Conservation (phyloP, 1,139 yeast species). For the Candida anutae region DNA sequence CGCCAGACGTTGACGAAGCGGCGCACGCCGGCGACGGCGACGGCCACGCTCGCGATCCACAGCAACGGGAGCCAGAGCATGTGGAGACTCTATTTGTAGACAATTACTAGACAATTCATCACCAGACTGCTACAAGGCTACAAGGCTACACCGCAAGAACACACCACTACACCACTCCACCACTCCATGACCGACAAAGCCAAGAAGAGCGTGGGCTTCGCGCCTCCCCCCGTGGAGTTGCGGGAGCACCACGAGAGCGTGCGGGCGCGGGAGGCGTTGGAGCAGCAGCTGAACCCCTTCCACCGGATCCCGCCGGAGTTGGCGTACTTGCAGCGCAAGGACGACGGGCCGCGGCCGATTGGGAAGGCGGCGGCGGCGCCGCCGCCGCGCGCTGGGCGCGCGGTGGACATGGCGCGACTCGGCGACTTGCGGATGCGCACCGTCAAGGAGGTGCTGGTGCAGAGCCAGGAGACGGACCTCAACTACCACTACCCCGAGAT, state of each 20-base stretch:
- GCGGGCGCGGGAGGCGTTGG: conserved; percentile 18
- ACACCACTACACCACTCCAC: neutral
- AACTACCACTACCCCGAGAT: conserved; percentile 36
- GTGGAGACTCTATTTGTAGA: too few species aligned
- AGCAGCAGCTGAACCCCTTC: conserved; percentile 25
- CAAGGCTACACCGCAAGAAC: neutral
- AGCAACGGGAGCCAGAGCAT: too few species aligned
- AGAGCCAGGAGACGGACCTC: conserved; percentile 34
- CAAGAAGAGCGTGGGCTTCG: conserved; percentile 35
- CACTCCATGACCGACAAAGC: conserved; percentile 2
- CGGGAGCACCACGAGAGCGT: conserved; percentile 25
- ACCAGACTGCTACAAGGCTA: neutral
- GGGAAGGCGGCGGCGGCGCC: conserved; percentile 2
- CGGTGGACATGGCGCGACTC: conserved; percentile 9
- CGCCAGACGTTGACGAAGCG: conserved; percentile 29
- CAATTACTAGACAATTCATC: neutral
- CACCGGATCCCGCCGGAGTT: conserved; percentile 40
- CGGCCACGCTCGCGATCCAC: too few species aligned
- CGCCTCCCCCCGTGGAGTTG: conserved; percentile 30
- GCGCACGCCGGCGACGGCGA: conserved; percentile 29
- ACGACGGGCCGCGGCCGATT: conserved; percentile 13
- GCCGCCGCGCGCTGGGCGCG: conserved; percentile 1
- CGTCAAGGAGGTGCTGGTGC: conserved; percentile 35
- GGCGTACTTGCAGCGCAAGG: conserved; percentile 25
- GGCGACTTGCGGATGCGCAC: conserved; percentile 28